These are phyloP conservation scores for Candida caryicola DNA, from an alignment of 805 yeast genomes.

Conservation along the genomic window DNA sequence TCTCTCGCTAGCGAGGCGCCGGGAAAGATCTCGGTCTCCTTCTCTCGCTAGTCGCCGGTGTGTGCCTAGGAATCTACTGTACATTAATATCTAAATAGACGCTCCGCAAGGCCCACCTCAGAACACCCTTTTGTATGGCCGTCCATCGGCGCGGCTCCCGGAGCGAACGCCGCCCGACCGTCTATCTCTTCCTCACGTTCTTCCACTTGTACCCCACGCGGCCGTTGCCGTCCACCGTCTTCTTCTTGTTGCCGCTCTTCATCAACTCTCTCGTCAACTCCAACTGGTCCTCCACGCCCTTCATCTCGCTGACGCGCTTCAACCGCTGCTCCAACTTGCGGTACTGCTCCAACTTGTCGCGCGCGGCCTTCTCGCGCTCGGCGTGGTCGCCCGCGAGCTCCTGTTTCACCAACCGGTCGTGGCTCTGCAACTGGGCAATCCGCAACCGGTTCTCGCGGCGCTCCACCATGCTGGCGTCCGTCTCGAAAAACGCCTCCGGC, in stretches of 20 bases:
- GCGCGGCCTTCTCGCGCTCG: conserved; percentile 34
- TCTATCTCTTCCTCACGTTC: conserved; percentile 57
- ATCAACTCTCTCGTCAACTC: conserved; percentile 79
- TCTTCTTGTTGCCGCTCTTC: conserved; percentile 87
- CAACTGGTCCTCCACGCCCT: conserved; percentile 67
- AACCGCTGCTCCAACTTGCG: conserved; percentile 60
- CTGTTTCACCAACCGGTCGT: conserved; percentile 27
- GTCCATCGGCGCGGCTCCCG: too few relatives aligned
- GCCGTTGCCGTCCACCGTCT: conserved; percentile 65
- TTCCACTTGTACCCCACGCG: conserved; percentile 79
- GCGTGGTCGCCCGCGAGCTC: conserved; percentile 27
- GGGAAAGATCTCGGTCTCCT: too few relatives aligned
- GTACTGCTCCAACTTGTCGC: conserved; percentile 59
- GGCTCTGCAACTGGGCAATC: conserved; percentile 53
- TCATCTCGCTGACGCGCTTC: conserved; percentile 67
- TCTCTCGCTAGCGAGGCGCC: too few relatives aligned
- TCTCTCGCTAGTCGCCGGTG: too few relatives aligned
- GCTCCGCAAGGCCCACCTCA: too few relatives aligned
- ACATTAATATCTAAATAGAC: too few relatives aligned
- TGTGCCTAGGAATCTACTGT: too few relatives aligned
- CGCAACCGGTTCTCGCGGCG: conserved; percentile 72
- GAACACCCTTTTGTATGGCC: too few relatives aligned
- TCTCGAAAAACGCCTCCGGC: conserved; percentile 65
- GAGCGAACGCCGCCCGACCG: too few relatives aligned
- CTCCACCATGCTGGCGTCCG: conserved; percentile 60